These are phyloP conservation scores for Hyaloscypha bicolor DNA, from an alignment of 495 filamentous ascomycete genomes.

Conservation along the genomic window DNA sequence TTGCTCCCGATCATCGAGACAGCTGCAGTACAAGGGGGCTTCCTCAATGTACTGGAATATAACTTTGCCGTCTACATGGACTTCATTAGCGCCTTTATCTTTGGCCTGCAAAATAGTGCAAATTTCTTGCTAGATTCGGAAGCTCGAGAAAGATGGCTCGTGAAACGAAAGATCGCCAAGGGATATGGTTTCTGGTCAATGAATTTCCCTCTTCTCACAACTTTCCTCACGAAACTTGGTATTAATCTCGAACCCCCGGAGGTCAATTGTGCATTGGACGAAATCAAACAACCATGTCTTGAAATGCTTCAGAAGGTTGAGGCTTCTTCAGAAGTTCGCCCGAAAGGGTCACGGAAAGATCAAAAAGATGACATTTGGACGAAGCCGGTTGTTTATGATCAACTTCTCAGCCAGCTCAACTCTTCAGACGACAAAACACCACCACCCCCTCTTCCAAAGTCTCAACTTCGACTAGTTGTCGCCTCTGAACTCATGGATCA, in stretches of 20 bases:
- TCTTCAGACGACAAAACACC: constrained; percentile 14
- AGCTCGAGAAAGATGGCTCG: constrained; percentile 53
- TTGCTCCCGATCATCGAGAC: constrained; percentile 52
- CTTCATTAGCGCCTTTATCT: constrained; percentile 25
- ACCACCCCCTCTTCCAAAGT: constrained; percentile 4
- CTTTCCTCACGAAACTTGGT: constrained; percentile 9
- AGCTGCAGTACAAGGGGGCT: constrained; percentile 1
- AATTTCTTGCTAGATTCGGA: constrained; percentile 39
- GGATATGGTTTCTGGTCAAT: constrained; percentile 11
- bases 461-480: constrained; percentile 31
- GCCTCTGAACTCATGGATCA: constrained; percentile 78
- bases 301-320: constrained; percentile 16
- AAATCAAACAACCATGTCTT: constrained; percentile 14
- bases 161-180: constrained; percentile 6
- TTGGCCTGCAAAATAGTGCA: constrained; percentile 18
- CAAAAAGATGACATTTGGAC: constrained; percentile 13
- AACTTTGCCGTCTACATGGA: constrained; percentile 14
- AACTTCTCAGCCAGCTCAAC: constrained; percentile 19
- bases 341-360: neutral
- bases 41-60: constrained; percentile 23
- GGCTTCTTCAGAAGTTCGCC: neutral
- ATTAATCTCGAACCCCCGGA: constrained; percentile 8
- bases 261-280: constrained; percentile 13
- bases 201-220: constrained; percentile 4
- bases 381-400: constrained; percentile 21